phyloP scores from a whole-genome alignment of 2,329 filamentous ascomycete genomes.

The Aspergillus sp. region DNA sequence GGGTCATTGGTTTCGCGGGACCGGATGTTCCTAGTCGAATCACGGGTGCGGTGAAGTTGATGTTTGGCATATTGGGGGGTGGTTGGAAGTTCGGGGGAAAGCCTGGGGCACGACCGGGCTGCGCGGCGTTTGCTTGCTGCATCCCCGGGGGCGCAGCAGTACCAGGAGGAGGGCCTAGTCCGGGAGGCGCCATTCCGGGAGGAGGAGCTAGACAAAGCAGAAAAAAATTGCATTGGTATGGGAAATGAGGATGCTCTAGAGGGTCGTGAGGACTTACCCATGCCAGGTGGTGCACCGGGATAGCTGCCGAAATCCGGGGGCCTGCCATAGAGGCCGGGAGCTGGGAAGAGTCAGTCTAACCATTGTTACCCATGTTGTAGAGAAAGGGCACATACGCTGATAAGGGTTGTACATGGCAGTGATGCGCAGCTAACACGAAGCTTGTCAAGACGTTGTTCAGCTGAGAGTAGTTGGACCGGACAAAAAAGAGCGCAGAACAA shows the following conservation, averaged over 20 bases:
- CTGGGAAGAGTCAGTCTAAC: conserved; percentile 11
- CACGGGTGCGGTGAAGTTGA: conserved; percentile 95
- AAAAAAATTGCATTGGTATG: conserved; percentile 11
- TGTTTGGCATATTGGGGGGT: conserved; percentile 86
- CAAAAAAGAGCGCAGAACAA: no score
- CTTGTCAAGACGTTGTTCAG: background rate
- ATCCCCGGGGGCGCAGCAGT: conserved; percentile 71
- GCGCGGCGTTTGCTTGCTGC: conserved; percentile 63
- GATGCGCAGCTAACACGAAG: conserved; percentile 6
- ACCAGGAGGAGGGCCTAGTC: conserved; percentile 72
- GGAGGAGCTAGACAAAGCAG: background rate
- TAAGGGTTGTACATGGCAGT: conserved; percentile 39
- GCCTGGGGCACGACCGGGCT: conserved; percentile 70
- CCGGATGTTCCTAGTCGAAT: conserved; percentile 79
- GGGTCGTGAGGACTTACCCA: conserved; percentile 52
- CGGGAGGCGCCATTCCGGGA: conserved; percentile 54
- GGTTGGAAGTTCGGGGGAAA: conserved; percentile 80
- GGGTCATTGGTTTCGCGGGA: conserved; percentile 51
- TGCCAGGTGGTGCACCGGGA: conserved; percentile 68
- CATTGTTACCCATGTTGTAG: background rate
- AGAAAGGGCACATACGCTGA: conserved; percentile 25
- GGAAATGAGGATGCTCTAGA: background rate
- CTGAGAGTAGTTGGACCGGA: background rate
- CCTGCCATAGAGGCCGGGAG: conserved; percentile 56
- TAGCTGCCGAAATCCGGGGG: conserved; percentile 67